Conservation (phyloP, 768 basidiomycete species). For the Mycena epipterygia region DNA sequence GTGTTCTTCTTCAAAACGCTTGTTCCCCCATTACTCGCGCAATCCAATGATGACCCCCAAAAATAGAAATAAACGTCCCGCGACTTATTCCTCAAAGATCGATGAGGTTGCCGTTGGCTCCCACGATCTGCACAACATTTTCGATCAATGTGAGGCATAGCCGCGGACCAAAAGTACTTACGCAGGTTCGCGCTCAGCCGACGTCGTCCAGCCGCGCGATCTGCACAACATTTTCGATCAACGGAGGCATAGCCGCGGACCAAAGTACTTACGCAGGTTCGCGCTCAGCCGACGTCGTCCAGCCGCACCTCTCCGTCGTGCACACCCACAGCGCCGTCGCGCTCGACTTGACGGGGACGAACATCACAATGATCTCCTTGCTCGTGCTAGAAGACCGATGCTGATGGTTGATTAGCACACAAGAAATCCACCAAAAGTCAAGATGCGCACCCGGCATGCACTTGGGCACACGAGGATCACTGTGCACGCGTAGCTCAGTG, state of each 20-base stretch:
- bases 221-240: too few species aligned
- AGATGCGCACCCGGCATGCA: background rate
- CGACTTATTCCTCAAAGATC: background rate
- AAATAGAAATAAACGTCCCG: too few species aligned
- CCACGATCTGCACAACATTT: background rate
- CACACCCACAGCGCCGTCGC: conserved; percentile 13
- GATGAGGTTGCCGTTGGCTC: background rate
- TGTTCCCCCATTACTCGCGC: too few species aligned
- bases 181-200: conserved; percentile 8
- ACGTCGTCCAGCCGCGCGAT: conserved; percentile 23
- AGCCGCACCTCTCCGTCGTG: conserved; percentile 23
- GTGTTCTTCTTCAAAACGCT: too few species aligned
- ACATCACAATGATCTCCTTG: conserved; percentile 22
- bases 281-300: conserved; percentile 12
- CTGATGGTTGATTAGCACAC: background rate
- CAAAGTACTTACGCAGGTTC: conserved; percentile 9
- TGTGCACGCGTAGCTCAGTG: too few species aligned
- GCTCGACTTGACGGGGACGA: conserved; percentile 6
- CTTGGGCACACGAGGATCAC: background rate
- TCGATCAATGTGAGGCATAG: background rate
- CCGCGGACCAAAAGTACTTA: background rate
- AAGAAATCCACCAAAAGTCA: background rate
- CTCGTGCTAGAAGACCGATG: conserved; percentile 20
- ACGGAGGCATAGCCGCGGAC: too few species aligned
- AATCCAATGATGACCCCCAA: too few species aligned